Evolutionary conservation across 495 filamentous ascomycete genomes (phyloP).

Genomic region (Xylaria telfairii): DNA sequence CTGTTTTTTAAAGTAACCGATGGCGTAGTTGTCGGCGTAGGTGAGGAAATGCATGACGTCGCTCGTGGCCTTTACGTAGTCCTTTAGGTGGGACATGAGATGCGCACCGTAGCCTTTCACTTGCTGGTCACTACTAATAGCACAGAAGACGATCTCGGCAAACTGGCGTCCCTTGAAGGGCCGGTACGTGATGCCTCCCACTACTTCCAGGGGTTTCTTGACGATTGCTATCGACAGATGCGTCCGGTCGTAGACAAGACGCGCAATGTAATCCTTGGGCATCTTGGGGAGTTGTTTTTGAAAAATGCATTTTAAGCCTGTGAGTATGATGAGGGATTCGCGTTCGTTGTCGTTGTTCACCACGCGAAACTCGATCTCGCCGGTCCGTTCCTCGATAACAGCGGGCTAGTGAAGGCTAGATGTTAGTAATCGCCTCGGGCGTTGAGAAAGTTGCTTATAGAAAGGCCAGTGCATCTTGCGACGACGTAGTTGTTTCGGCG

Average conservation of each 20-base stretch:
- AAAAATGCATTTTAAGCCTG: conserved; percentile 96
- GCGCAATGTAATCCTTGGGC: conserved; percentile 98
- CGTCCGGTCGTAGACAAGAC: conserved; percentile 94
- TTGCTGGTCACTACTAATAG: conserved; percentile 96
- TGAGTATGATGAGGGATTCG: conserved; percentile 92
- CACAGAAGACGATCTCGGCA: conserved; percentile 98
- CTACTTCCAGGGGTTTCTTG: conserved; percentile 92
- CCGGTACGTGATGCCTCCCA: conserved; percentile 95
- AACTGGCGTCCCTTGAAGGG: conserved; percentile 93
- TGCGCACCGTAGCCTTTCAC: conserved; percentile 98
- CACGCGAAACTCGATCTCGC: conserved; percentile 96
- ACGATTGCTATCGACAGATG: conserved; percentile 97
- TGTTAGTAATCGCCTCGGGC: not conserved
- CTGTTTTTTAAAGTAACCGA: conserved; percentile 99
- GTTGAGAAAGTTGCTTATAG: not conserved
- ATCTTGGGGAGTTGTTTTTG: conserved; percentile 99
- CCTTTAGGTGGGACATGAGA: conserved; percentile 97
- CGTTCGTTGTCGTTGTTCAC: conserved; percentile 93
- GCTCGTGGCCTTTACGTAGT: conserved; percentile 96
- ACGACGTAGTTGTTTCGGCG: not conserved
- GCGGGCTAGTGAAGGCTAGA: conserved; percentile 64
- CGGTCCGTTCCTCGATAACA: conserved; percentile 90
- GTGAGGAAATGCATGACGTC: conserved; percentile 98
- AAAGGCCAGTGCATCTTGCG: not conserved
- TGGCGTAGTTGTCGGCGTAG: conserved; percentile 98